phyloP scores from a whole-genome alignment of 805 yeast genomes.

The Priceomyces medius region DNA sequence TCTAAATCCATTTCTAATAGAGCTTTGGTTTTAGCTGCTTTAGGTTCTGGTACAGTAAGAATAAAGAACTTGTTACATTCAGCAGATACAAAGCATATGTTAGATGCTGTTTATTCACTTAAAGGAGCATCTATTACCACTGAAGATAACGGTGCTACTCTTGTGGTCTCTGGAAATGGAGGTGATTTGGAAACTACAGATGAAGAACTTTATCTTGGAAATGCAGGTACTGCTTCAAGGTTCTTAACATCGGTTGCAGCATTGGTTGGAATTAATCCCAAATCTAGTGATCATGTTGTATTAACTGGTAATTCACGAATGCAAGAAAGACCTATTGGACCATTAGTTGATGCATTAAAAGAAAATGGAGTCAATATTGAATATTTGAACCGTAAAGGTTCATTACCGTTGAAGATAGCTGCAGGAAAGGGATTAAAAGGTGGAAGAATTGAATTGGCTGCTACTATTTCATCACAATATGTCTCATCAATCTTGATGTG shows the following conservation, averaged over 20 bases:
- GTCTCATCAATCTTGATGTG: slow-evolving; percentile 96
- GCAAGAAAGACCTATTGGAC: slow-evolving; percentile 98
- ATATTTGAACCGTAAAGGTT: slow-evolving; percentile 74
- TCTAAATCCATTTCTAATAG: slow-evolving; percentile 96
- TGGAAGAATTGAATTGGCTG: slow-evolving; percentile 90
- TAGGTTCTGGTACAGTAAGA: slow-evolving; percentile 81
- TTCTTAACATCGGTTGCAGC: slow-evolving; percentile 91
- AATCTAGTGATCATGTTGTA: slow-evolving; percentile 44
- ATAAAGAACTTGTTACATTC: slow-evolving; percentile 88
- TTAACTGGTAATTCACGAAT: slow-evolving; percentile 94
- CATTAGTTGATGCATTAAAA: slow-evolving; percentile 86
- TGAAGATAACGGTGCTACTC: slow-evolving; percentile 89
- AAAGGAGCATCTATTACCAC: slow-evolving; percentile 79
- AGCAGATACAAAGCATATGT: slow-evolving; percentile 94
- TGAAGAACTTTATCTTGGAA: slow-evolving; percentile 81
- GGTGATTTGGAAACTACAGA: slow-evolving; percentile 67
- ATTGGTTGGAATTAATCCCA: slow-evolving; percentile 53
- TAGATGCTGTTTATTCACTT: slow-evolving; percentile 75
- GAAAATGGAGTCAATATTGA: slow-evolving; percentile 74
- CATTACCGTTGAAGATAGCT: slow-evolving; percentile 73
- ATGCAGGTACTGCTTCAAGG: slow-evolving; percentile 97
- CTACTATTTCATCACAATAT: slow-evolving; percentile 95
- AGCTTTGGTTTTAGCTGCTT: slow-evolving; percentile 88
- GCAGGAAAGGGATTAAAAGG: slow-evolving; percentile 78
- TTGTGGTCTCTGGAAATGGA: slow-evolving; percentile 80